Evolutionary conservation across 2,329 filamentous ascomycete genomes (phyloP).

Genomic region (Diaporthe helianthi): DNA sequence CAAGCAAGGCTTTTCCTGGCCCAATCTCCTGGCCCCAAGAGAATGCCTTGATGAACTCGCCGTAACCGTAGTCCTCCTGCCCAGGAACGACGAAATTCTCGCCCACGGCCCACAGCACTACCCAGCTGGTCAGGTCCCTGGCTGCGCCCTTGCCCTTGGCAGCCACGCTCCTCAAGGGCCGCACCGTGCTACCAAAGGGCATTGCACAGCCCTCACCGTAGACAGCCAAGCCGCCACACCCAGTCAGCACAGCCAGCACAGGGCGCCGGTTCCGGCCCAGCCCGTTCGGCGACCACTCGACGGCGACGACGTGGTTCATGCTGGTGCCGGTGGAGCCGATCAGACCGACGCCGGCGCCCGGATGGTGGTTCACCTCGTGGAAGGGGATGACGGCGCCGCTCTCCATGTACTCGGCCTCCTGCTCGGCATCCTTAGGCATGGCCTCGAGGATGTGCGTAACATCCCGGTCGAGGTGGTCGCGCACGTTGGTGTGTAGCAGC

Average conservation of each 20-base stretch:
- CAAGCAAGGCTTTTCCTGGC: conserved; percentile 53
- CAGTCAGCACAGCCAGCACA: conserved; percentile 58
- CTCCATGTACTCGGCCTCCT: conserved; percentile 39
- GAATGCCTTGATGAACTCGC: conserved; percentile 58
- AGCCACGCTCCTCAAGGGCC: conserved; percentile 38
- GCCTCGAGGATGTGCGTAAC: conserved; percentile 25
- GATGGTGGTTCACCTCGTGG: conserved; percentile 41
- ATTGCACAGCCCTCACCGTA: conserved; percentile 55
- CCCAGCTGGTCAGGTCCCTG: conserved; percentile 53
- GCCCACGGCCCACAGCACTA: conserved; percentile 63
- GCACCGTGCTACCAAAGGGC: conserved; percentile 52
- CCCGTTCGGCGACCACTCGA: conserved; percentile 66
- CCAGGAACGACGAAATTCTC: conserved; percentile 58
- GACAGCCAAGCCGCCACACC: conserved; percentile 56
- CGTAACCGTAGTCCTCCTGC: conserved; percentile 48
- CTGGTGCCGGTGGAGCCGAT: conserved; percentile 57
- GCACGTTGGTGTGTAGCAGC: conserved; percentile 33
- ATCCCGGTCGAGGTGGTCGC: conserved; percentile 35
- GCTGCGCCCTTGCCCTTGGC: conserved; percentile 48
- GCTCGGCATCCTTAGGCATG: conserved; percentile 35
- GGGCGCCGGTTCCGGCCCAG: conserved; percentile 62
- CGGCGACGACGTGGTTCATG: conserved; percentile 60
- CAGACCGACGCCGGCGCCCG: conserved; percentile 54
- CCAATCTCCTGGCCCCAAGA: conserved; percentile 58
- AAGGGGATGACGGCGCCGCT: conserved; percentile 41